Evolutionary conservation across 1,284 basidiomycete species (phyloP).

Genomic region (Rhodotorula sp.): DNA sequence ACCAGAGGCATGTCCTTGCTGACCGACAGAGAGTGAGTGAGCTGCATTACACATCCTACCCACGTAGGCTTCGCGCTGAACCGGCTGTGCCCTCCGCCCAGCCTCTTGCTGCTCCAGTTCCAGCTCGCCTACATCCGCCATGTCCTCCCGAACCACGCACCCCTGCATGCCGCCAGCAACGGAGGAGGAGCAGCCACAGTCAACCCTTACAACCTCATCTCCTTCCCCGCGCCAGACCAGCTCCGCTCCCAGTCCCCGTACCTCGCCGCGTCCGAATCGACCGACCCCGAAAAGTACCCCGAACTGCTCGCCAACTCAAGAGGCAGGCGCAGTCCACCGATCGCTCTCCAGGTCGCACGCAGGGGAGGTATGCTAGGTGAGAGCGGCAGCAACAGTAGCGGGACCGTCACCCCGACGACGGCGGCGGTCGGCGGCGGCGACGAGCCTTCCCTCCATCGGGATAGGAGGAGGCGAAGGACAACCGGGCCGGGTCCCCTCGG

Average conservation of each 20-base stretch:
- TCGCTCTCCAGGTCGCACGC: slow-evolving; percentile 48
- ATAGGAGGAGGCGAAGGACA: slow-evolving; percentile 53
- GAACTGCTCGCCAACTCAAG: slow-evolving; percentile 56
- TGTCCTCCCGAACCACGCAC: slow-evolving; percentile 73
- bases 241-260: slow-evolving; percentile 74
- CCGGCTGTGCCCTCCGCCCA: slow-evolving; percentile 47
- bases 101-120: slow-evolving; percentile 80
- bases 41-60: not conserved
- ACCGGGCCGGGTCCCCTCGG: slow-evolving; percentile 55
- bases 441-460: not conserved
- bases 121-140: slow-evolving; percentile 82
- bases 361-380: slow-evolving; percentile 46
- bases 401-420: slow-evolving; percentile 50
- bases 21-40: slow-evolving; percentile 40
- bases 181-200: not conserved
- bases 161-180: slow-evolving; percentile 49
- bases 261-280: slow-evolving; percentile 70
- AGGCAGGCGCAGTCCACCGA: slow-evolving; percentile 62
- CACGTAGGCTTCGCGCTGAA: too few species aligned
- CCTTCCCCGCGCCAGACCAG: slow-evolving; percentile 61
- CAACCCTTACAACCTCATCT: slow-evolving; percentile 57
- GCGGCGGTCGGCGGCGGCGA: not conserved
- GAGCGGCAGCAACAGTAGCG: slow-evolving; percentile 57
- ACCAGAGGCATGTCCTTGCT: slow-evolving; percentile 24
- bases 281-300: slow-evolving; percentile 76